A percentile compares a stretch with the other conserved stretches of the same genome.
These are phyloP conservation scores for Fragilaria crotonensis DNA, from an alignment of 108 stramenopile genomes.

Conservation along the genomic window DNA sequence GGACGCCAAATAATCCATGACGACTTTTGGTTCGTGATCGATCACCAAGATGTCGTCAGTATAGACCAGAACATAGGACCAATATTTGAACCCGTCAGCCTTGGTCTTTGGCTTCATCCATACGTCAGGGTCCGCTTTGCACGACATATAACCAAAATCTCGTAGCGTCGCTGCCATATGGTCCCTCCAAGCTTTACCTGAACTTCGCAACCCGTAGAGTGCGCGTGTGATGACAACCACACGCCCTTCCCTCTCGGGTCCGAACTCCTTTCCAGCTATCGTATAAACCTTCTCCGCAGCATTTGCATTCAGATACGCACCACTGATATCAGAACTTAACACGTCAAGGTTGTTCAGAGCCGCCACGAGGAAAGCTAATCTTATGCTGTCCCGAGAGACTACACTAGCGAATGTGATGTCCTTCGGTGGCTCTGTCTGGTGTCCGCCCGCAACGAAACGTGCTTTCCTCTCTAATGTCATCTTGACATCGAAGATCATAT, in stretches of 20 bases:
- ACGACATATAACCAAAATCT: slow-evolving; percentile 5
- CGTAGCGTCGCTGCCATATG: too few relatives aligned
- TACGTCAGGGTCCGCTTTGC: slow-evolving; percentile 24
- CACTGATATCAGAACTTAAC: slow-evolving; percentile 14
- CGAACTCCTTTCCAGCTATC: slow-evolving; percentile 18
- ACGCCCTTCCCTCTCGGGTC: slow-evolving; percentile 3
- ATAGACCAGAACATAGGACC: slow-evolving; percentile 22
- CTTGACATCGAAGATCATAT: slow-evolving; percentile 23
- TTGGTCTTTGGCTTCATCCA: slow-evolving; percentile 12
- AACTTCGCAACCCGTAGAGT: slow-evolving; percentile 11
- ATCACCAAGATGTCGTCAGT: slow-evolving; percentile 16
- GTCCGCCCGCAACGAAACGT: slow-evolving; percentile 17
- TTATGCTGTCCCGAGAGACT: slow-evolving; percentile 29
- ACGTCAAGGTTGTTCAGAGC: slow-evolving; percentile 31
- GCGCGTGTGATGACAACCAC: slow-evolving; percentile 8
- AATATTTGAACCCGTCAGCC: slow-evolving; percentile 10
- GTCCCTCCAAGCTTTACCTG: slow-evolving; percentile 9
- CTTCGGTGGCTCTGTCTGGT: slow-evolving; percentile 12
- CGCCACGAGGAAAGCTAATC: slow-evolving; percentile 24
- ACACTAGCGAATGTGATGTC: slow-evolving; percentile 28
- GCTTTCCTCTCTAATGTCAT: slow-evolving; percentile 22
- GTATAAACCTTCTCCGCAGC: slow-evolving; percentile 27
- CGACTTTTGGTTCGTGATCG: slow-evolving; percentile 3
- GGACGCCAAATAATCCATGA: background rate
- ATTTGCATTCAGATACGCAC: slow-evolving; percentile 25